Evolutionary conservation across 306 rosid genomes (phyloP).

Genomic region (Prunus dulcis): DNA sequence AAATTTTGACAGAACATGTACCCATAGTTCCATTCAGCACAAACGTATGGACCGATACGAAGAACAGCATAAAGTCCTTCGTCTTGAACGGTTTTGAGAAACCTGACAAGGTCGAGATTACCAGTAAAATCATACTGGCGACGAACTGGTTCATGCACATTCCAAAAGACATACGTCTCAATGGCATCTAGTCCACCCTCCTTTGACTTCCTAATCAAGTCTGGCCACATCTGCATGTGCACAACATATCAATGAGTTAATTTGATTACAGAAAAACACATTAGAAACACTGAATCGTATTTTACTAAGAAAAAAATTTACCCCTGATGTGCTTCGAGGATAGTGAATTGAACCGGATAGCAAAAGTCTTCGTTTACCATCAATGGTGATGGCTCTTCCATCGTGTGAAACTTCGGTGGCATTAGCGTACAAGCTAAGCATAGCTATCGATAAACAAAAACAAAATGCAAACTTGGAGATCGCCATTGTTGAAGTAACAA

Average conservation of each 20-base stretch:
- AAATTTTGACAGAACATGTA: background rate
- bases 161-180: constrained; percentile 60
- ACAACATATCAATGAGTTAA: too few species aligned
- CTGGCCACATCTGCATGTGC: constrained; percentile 53
- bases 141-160: constrained; percentile 44
- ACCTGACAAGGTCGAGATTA: constrained; percentile 38
- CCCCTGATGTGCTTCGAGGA: constrained; percentile 59
- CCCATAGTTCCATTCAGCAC: constrained; percentile 72
- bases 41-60: constrained; percentile 67
- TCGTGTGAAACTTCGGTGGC: constrained; percentile 32
- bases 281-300: background rate
- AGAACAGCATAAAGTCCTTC: constrained; percentile 53
- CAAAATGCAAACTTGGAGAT: background rate
- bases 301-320: background rate
- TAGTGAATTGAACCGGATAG: constrained; percentile 53
- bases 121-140: constrained; percentile 44
- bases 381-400: constrained; percentile 46
- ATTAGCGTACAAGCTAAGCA: background rate
- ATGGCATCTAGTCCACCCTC: constrained; percentile 55
- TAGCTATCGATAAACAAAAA: background rate
- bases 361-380: constrained; percentile 36
- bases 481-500: background rate
- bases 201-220: constrained; percentile 42
- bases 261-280: background rate
- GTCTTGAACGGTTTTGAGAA: constrained; percentile 46